phyloP scores from a whole-genome alignment of 495 filamentous ascomycete genomes.

The Venustampulla echinocandica region DNA sequence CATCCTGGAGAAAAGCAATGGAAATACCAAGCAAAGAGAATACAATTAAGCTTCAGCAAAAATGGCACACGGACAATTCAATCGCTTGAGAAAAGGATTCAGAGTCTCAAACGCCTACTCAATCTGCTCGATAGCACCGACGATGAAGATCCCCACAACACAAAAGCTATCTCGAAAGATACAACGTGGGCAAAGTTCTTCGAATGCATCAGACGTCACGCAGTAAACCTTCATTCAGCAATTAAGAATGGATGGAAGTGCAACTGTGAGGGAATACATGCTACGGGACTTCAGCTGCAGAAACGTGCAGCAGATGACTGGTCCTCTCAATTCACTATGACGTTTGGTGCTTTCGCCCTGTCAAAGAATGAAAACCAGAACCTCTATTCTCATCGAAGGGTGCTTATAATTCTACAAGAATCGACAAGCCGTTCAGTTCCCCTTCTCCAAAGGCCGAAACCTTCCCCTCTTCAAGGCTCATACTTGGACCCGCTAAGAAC shows the following conservation, averaged over 20 bases:
- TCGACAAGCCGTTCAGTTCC: neutral
- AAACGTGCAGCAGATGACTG: neutral
- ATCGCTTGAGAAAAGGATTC: slow-evolving; percentile 10
- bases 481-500: neutral
- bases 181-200: slow-evolving; percentile 16
- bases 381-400: neutral
- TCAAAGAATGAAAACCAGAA: neutral
- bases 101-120: slow-evolving; percentile 8
- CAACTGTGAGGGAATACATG: slow-evolving; percentile 8
- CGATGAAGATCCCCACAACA: slow-evolving; percentile 7
- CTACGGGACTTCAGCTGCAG: slow-evolving; percentile 7
- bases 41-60: slow-evolving; percentile 16
- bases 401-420: neutral
- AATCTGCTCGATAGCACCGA: slow-evolving; percentile 4
- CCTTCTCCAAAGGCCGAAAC: neutral
- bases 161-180: slow-evolving; percentile 12
- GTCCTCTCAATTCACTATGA: slow-evolving; percentile 6
- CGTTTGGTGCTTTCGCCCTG: slow-evolving; percentile 1
- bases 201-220: slow-evolving; percentile 10
- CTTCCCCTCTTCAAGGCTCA: neutral
- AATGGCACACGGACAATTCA: slow-evolving; percentile 2
- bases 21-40: slow-evolving; percentile 18
- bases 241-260: slow-evolving; percentile 18
- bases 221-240: slow-evolving; percentile 13
- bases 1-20: slow-evolving; percentile 7